phyloP scores from a whole-genome alignment of 495 filamentous ascomycete species.

The Durotheca rogersii region DNA sequence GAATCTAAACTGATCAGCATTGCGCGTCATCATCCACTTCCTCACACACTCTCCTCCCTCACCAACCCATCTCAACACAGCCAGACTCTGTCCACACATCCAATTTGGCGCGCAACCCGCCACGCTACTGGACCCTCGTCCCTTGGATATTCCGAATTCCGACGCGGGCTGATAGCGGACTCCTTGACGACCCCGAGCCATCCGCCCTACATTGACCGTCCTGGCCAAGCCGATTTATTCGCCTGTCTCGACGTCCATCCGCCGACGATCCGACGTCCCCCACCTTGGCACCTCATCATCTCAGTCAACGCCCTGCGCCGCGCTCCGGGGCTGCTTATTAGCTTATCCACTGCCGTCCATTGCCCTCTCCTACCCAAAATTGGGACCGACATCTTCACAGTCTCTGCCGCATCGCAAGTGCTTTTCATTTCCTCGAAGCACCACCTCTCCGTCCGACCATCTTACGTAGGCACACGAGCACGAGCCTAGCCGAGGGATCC shows the following conservation, averaged over 20 bases:
- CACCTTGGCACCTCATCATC: conserved; percentile 10
- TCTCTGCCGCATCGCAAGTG: not conserved
- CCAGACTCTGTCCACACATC: too few species aligned
- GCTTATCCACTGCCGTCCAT: too few species aligned
- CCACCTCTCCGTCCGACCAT: not conserved
- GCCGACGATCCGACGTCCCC: conserved; percentile 28
- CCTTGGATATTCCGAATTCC: not conserved
- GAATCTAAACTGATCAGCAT: too few species aligned
- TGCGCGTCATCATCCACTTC: too few species aligned
- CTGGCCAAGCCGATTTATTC: not conserved
- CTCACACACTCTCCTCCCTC: too few species aligned
- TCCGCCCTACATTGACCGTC: not conserved
- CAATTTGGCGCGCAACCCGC: not conserved
- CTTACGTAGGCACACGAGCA: too few species aligned
- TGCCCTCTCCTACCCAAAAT: not conserved
- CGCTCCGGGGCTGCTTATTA: too few species aligned
- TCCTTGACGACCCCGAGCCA: conserved; percentile 1
- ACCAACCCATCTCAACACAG: too few species aligned
- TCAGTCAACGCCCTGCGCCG: too few species aligned
- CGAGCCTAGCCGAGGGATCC: too few species aligned
- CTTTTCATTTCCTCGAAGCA: not conserved
- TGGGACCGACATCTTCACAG: not conserved
- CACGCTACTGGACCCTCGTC: not conserved
- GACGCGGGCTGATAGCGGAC: not conserved
- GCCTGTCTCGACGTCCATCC: conserved; percentile 1